Evolutionary conservation across 148 eudicot species (phyloP), one percentile per base, ranked within the genome.

Genomic region (Rhododendron ovatum): DNA sequence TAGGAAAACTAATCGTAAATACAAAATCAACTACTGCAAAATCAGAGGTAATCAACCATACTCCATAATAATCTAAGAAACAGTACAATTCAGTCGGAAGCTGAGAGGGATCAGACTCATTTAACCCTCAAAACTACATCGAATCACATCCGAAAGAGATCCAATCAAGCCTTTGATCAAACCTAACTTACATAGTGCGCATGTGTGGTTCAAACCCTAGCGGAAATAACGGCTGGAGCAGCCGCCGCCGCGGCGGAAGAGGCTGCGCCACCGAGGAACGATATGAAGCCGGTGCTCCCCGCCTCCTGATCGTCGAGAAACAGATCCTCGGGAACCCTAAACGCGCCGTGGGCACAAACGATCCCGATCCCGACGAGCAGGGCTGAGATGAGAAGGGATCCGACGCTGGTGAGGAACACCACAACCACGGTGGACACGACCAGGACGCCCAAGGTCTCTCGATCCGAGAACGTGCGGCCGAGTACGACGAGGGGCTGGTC

Each of bases 221-320:
- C 80, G 13, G 89, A 90, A 6, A 55, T 5, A 55, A 91, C 90
- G 24, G 89, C 89, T 1, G 92, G 88, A 37, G 91, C 93, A 7
- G 93, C 94, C 0, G 92, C 90, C 1, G 88, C 94, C 11, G 94
- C 94, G 6, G 94, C 95, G 47, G 93, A 89, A 5, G 93, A 86
- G 7, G 96, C 94, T 6, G 95, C 93, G 2, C 94, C 94, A 43
- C 98, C 98, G 10, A 95, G 93, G 87, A 93, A 95, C 30, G 96
- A 93, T 80, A 93, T 74, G 55, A 93, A 88, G 1, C 98, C 96
- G 9, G 88, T 35, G 75, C 78, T 88, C 22, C 84, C 88, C 9
- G 91, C 87, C 75, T 95, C 98, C 82, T 92, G 96, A 14, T 95
- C 98, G 84, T 95, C 98, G 83, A 94, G 83, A 51, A 94, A 94